Evolutionary conservation across 225 moss, liverwort and hornwort species (phyloP), one percentile per base, ranked within the genome.

Genomic region (Straminergon stramineum): DNA sequence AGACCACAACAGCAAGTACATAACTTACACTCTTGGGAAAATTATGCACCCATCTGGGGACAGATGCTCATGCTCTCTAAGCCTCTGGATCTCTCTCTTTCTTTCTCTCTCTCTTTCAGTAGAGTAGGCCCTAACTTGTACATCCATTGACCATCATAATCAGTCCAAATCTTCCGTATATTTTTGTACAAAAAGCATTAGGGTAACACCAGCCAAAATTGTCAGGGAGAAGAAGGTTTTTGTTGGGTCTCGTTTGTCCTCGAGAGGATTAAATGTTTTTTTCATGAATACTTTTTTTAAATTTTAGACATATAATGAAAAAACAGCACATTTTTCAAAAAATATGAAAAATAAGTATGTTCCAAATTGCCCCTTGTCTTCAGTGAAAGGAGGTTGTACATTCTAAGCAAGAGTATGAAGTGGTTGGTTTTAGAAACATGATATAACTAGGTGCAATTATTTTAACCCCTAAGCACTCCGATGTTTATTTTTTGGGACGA

Each of bases 341-440:
- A 78, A 53, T 37, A 8, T 2, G 24, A 37, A 9, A 24, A 56
- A 22, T 2, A 15, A 55, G 6, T 55, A 23, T 55, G 15, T 0
- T 2, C 0, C 2, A 15, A 5, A 23, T 1, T 0, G 0, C 15
- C 24, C 24, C 1, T 9, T 4, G 1, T 16, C 0, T 5, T 6
- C 5, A 34, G 0, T n/a, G 1, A 24, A 15, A 6, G 1, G 7
- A 79, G 4, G 57, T 26, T n/a, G 10, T 57, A 56, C 1, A 56
- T 24, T 37, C 0, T 37, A 37, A 37, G 10, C 4, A 55, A 37
- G 10, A 56, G 0, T 56, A 5, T n/a, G 8, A 16, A 57, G 26
- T 24, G 17, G 24, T 56, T 1, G 5, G 20, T 34, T 76, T 52
- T 52, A 52, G 52, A 76, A 76, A 52, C 8, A 57, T n/a, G 37